Evolutionary conservation across 805 yeast species (phyloP).

Genomic region (Wickerhamiella qilinensis): DNA sequence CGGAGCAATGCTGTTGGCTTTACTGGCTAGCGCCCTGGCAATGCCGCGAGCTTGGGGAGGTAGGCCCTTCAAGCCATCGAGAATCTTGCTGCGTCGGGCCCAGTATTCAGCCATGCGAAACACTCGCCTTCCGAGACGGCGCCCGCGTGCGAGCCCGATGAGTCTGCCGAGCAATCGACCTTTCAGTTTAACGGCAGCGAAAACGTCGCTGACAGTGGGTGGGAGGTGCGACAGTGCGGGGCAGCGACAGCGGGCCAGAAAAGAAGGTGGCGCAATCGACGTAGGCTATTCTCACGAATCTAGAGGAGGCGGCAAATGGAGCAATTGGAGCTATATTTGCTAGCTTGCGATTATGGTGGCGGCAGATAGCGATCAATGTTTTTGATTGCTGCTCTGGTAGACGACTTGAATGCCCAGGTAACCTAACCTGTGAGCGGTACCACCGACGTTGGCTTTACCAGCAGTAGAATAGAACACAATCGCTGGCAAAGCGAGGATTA

Average conservation of each 20-base stretch:
- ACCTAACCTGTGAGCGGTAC: too few relatives aligned
- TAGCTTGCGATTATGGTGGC: too few relatives aligned
- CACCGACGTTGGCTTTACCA: too few relatives aligned
- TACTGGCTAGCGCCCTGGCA: neutral
- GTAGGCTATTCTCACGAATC: too few relatives aligned
- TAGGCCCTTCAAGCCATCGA: conserved; percentile 3
- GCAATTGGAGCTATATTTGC: too few relatives aligned
- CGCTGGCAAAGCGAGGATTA: too few relatives aligned
- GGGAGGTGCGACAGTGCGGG: neutral
- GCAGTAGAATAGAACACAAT: too few relatives aligned
- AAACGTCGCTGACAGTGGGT: neutral
- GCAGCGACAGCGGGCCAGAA: neutral
- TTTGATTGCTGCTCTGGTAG: too few relatives aligned
- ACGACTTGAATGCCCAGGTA: too few relatives aligned
- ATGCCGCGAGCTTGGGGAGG: conserved; percentile 2
- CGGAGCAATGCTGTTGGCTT: neutral
- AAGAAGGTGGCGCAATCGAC: neutral
- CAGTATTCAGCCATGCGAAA: conserved; percentile 7
- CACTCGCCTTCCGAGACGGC: neutral
- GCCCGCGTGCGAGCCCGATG: neutral
- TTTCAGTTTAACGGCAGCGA: neutral
- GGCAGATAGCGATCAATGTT: too few relatives aligned
- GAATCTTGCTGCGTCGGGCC: conserved; percentile 1
- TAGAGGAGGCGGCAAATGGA: too few relatives aligned
- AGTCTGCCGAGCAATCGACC: neutral